These are phyloP conservation scores for Aegilops sharonensis DNA, from an alignment of 176 grass and related monocot species.

Conservation along the genomic window DNA sequence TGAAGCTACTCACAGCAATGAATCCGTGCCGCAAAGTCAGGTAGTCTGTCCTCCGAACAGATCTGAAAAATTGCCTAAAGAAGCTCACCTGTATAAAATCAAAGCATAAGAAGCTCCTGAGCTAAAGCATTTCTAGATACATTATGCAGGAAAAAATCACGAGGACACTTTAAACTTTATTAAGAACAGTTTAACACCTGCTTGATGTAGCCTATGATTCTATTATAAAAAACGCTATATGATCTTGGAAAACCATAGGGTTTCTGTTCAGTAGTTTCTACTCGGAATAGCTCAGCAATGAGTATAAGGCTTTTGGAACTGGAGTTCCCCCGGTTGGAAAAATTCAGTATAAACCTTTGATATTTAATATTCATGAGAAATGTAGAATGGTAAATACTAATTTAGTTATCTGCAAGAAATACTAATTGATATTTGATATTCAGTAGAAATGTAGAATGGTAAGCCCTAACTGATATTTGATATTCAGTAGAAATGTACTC, in stretches of 20 bases:
- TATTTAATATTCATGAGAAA: background rate
- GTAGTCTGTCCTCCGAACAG: constrained; percentile 71
- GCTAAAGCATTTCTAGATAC: background rate
- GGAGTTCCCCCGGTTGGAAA: too few species aligned
- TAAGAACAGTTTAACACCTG: background rate
- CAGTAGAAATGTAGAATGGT: background rate
- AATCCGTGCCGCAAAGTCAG: constrained; percentile 84
- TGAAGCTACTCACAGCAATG: constrained; percentile 63
- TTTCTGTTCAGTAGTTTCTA: background rate
- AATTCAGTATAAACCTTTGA: background rate
- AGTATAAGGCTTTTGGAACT: background rate
- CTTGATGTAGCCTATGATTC: background rate
- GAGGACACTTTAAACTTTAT: constrained; percentile 3
- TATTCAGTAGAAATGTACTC: background rate
- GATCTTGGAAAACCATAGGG: background rate
- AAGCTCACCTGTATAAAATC: constrained; percentile 57
- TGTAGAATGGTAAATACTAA: background rate
- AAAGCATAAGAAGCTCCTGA: background rate
- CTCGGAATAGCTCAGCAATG: background rate
- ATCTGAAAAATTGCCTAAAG: constrained; percentile 80
- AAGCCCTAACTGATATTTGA: background rate
- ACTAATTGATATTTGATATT: background rate
- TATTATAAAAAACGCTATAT: background rate
- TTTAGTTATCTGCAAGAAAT: background rate
- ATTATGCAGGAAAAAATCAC: background rate